Evolutionary conservation across 1,284 basidiomycete genomes (phyloP).

Genomic region (Ustilago nuda): DNA sequence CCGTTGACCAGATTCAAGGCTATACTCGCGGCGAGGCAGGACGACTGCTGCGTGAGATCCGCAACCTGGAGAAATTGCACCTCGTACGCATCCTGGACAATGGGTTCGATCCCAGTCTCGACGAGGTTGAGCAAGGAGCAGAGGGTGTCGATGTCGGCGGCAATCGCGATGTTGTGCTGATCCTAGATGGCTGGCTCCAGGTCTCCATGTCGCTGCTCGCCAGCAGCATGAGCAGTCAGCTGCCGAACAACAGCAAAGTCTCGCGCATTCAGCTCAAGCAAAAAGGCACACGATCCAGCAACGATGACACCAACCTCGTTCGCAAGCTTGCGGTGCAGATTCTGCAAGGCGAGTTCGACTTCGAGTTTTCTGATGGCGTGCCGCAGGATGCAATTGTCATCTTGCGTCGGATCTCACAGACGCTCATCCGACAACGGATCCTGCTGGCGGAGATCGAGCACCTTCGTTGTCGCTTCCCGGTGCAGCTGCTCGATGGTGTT

Average conservation of each 20-base stretch:
- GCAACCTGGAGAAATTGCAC: conserved; percentile 59
- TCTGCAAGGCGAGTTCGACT: conserved; percentile 41
- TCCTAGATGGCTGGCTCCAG: conserved; percentile 50
- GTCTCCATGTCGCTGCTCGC: conserved; percentile 51
- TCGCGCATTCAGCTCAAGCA: conserved; percentile 53
- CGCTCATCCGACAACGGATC: conserved; percentile 46
- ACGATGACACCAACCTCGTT: conserved; percentile 43
- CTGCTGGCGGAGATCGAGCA: conserved; percentile 55
- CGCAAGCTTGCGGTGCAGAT: conserved; percentile 41
- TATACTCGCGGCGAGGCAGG: conserved; percentile 64
- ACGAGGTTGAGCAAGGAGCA: conserved; percentile 25
- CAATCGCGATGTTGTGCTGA: conserved; percentile 47
- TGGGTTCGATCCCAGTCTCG: conserved; percentile 37
- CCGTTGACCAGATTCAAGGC: conserved; percentile 65
- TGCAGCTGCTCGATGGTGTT: conserved; percentile 40
- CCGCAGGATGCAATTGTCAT: conserved; percentile 46
- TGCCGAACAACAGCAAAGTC: conserved; percentile 39
- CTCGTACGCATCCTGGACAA: conserved; percentile 53
- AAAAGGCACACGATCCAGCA: conserved; percentile 29
- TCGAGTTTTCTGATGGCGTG: conserved; percentile 38
- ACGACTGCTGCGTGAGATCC: conserved; percentile 56
- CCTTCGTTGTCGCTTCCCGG: conserved; percentile 52
- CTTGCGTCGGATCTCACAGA: conserved; percentile 47
- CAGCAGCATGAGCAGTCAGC: conserved; percentile 22
- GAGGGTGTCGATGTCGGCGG: conserved; percentile 24